A percentile compares a stretch with the other conserved stretches of the same genome.
These are phyloP conservation scores for Trichophyton benhamiae DNA, from an alignment of 2,329 filamentous ascomycete species.

Conservation along the genomic window DNA sequence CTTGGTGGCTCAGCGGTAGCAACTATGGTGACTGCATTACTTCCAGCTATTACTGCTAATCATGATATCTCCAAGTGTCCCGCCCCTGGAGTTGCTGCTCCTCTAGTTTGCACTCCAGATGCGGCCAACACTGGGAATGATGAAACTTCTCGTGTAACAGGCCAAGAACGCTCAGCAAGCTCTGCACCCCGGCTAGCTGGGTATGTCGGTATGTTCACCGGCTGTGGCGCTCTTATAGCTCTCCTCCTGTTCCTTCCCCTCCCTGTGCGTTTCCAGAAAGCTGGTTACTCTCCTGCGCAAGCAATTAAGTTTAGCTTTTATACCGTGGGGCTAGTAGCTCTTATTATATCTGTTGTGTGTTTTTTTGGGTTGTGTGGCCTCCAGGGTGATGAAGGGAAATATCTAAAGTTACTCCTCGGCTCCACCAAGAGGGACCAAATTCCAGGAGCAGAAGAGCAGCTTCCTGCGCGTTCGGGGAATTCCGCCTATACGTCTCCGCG, in stretches of 20 bases:
- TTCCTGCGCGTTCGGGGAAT: not conserved
- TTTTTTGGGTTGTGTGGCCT: conserved; percentile 60
- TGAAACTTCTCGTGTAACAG: conserved; percentile 23
- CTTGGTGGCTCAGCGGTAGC: conserved; percentile 84
- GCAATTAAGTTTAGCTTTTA: conserved; percentile 82
- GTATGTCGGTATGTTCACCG: conserved; percentile 83
- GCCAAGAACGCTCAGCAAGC: not conserved
- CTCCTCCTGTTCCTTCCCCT: conserved; percentile 73
- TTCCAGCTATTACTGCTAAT: conserved; percentile 54
- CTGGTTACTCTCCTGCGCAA: conserved; percentile 58
- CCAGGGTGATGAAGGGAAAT: conserved; percentile 65
- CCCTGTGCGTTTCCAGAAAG: conserved; percentile 63
- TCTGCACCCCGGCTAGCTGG: conserved; percentile 59
- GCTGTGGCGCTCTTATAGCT: conserved; percentile 78
- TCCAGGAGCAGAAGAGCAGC: not conserved
- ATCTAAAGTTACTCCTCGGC: conserved; percentile 37
- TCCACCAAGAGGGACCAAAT: not conserved
- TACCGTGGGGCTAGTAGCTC: conserved; percentile 60
- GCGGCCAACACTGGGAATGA: conserved; percentile 39
- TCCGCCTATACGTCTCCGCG: conserved; percentile 6
- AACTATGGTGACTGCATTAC: conserved; percentile 93
- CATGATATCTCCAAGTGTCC: conserved; percentile 7
- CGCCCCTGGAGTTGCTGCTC: conserved; percentile 8
- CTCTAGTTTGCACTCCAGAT: conserved; percentile 20
- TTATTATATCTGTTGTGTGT: conserved; percentile 61